Conservation (phyloP, 495 filamentous ascomycete genomes). For the Hypoxylon lienhwacheense region DNA sequence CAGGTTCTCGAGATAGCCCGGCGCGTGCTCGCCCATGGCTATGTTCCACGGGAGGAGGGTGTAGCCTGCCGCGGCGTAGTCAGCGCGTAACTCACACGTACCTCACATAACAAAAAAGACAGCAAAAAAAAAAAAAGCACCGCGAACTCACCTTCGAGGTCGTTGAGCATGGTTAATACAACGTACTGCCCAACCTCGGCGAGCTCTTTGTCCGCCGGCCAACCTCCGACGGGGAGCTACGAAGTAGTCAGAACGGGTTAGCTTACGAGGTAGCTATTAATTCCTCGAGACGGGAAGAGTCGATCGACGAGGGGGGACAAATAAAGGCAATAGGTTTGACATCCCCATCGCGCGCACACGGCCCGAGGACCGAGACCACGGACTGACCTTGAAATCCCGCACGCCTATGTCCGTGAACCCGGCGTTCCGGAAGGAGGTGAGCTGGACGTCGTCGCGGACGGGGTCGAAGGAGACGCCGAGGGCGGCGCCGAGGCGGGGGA, state of each 20-base stretch:
- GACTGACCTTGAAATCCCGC: slow-evolving; percentile 20
- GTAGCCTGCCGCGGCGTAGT: slow-evolving; percentile 10
- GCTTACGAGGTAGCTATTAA: neutral
- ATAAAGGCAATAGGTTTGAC: neutral
- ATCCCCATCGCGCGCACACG: neutral
- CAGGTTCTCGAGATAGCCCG: slow-evolving; percentile 23
- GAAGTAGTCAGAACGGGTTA: neutral
- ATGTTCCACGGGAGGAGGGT: slow-evolving; percentile 28
- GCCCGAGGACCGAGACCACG: no score
- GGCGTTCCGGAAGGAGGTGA: slow-evolving; percentile 58
- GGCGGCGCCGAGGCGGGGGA: slow-evolving; percentile 36
- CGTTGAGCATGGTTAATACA: slow-evolving; percentile 27
- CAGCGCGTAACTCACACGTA: no score
- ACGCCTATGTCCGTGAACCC: slow-evolving; percentile 57
- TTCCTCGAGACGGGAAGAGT: no score
- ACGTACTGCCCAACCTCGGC: slow-evolving; percentile 45
- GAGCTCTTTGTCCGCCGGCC: slow-evolving; percentile 54
- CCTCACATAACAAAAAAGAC: no score
- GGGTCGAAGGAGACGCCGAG: slow-evolving; percentile 25
- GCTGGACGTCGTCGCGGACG: slow-evolving; percentile 50
- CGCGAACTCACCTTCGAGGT: slow-evolving; percentile 30
- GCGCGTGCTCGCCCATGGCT: slow-evolving; percentile 24
- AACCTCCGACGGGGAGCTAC: slow-evolving; percentile 28
- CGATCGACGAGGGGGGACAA: neutral
- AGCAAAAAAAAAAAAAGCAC: no score